Evolutionary conservation across 768 basidiomycete genomes (phyloP).

Genomic region (Leccinum disarticulatum): DNA sequence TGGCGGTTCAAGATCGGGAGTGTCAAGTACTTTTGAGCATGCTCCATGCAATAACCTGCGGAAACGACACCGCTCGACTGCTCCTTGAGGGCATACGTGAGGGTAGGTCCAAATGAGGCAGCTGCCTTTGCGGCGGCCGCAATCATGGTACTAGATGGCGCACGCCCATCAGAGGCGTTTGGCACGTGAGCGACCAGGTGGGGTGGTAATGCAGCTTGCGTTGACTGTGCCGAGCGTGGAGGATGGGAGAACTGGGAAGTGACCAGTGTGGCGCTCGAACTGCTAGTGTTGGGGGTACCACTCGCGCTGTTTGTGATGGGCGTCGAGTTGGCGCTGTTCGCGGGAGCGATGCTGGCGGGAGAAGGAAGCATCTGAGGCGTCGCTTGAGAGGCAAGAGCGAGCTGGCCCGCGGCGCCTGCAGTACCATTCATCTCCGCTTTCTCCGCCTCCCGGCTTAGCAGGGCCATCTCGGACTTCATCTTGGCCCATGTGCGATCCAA

Average conservation of each 20-base stretch:
- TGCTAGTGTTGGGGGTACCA: constrained; percentile 50
- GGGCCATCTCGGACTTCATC: constrained; percentile 34
- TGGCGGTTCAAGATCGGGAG: constrained; percentile 66
- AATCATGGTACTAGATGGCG: constrained; percentile 29
- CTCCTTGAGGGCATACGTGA: constrained; percentile 29
- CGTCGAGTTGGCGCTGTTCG: constrained; percentile 75
- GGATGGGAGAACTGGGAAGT: constrained; percentile 27
- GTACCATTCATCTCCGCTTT: constrained; percentile 35
- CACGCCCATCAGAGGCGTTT: constrained; percentile 30
- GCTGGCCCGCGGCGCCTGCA: constrained; percentile 26
- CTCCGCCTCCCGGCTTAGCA: constrained; percentile 35
- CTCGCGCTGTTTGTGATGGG: constrained; percentile 58
- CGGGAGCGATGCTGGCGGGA: constrained; percentile 65
- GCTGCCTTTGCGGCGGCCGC: constrained; percentile 32
- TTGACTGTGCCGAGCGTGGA: constrained; percentile 26
- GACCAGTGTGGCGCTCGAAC: constrained; percentile 23
- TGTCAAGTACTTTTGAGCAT: constrained; percentile 55
- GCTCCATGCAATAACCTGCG: constrained; percentile 43
- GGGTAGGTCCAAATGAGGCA: constrained; percentile 28
- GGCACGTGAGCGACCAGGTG: constrained; percentile 22
- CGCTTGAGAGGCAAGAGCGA: constrained; percentile 32
- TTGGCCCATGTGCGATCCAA: constrained; percentile 35
- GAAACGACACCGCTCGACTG: constrained; percentile 39
- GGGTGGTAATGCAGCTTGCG: constrained; percentile 42
- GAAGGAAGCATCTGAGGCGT: constrained; percentile 81